A percentile compares a stretch with the other conserved stretches of the same genome.
Conservation (phyloP, 768 basidiomycete species). For the Phanerochaete sordida region DNA sequence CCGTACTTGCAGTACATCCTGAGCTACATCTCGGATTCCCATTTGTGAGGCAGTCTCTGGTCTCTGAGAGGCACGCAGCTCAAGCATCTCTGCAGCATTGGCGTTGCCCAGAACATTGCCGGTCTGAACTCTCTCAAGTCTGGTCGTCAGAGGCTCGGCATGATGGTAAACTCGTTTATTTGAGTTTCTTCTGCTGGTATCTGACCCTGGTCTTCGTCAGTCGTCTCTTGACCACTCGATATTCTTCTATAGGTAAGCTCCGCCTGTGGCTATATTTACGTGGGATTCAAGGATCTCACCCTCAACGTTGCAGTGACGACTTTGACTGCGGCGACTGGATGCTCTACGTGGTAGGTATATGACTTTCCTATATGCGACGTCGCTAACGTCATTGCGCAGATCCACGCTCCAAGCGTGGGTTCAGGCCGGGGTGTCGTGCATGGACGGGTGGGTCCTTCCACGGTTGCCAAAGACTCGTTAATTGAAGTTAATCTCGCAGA, state of each 20-base stretch:
- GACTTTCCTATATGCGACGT: constrained; percentile 2
- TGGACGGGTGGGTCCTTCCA: constrained; percentile 53
- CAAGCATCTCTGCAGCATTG: constrained; percentile 42
- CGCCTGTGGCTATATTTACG: neutral
- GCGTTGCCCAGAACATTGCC: constrained; percentile 48
- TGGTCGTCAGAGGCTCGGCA: constrained; percentile 49
- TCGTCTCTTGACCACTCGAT: constrained; percentile 78
- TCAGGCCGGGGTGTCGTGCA: constrained; percentile 68
- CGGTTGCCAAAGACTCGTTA: neutral
- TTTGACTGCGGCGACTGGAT: constrained; percentile 82
- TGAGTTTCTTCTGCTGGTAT: neutral
- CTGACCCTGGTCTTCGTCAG: constrained; percentile 28
- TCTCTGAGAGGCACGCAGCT: constrained; percentile 5
- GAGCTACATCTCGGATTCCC: constrained; percentile 73
- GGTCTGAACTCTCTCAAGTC: constrained; percentile 39
- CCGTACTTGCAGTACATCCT: constrained; percentile 66
- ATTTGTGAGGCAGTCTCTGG: constrained; percentile 53
- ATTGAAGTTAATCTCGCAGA: constrained; percentile 32
- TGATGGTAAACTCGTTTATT: constrained; percentile 44
- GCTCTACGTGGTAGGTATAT: constrained; percentile 61
- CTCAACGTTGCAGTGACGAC: constrained; percentile 44
- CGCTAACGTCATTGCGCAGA: constrained; percentile 34
- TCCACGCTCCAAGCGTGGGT: constrained; percentile 58
- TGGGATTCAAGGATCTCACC: neutral
- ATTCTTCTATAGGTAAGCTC: constrained; percentile 68